Evolutionary conservation across 352 stramenopile species (phyloP).

Genomic region (Globisporangium lucens): DNA sequence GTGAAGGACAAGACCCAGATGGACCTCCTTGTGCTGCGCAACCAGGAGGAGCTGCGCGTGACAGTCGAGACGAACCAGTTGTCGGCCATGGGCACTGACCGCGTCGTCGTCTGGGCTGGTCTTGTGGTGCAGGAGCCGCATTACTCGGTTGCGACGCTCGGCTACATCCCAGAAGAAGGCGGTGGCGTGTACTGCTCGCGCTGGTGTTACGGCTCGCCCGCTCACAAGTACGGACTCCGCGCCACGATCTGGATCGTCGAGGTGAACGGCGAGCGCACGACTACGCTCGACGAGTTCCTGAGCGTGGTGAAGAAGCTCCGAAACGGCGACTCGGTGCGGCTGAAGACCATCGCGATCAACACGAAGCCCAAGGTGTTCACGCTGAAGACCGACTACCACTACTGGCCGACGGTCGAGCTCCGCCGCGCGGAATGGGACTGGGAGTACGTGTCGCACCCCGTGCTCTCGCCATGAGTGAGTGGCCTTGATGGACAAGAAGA

Average conservation of each 20-base stretch:
- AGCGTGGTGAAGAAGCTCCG: constrained; percentile 72
- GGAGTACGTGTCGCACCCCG: constrained; percentile 59
- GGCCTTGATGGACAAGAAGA: neutral
- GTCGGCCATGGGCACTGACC: constrained; percentile 80
- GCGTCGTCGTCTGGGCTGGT: constrained; percentile 89
- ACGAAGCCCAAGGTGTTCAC: constrained; percentile 88
- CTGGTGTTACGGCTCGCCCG: constrained; percentile 90
- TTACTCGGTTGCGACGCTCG: constrained; percentile 76
- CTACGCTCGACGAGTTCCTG: constrained; percentile 84
- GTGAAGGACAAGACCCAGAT: constrained; percentile 52
- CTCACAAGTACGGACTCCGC: constrained; percentile 88
- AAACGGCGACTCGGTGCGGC: constrained; percentile 79
- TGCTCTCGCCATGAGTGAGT: constrained; percentile 8
- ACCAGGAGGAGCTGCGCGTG: constrained; percentile 69
- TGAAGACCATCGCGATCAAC: constrained; percentile 91
- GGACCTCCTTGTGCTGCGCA: constrained; percentile 64
- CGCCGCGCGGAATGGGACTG: constrained; percentile 60
- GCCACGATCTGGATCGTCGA: constrained; percentile 91
- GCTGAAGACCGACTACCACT: constrained; percentile 91
- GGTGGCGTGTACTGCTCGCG: constrained; percentile 87
- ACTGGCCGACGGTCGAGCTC: constrained; percentile 89
- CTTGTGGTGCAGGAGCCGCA: constrained; percentile 91
- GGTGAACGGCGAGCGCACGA: constrained; percentile 83
- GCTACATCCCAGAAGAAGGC: constrained; percentile 85
- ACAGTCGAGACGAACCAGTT: constrained; percentile 57